Evolutionary conservation across 2,329 filamentous ascomycete genomes (phyloP), one percentile per base, ranked within the genome.

Genomic region (Fusarium armeniacum): DNA sequence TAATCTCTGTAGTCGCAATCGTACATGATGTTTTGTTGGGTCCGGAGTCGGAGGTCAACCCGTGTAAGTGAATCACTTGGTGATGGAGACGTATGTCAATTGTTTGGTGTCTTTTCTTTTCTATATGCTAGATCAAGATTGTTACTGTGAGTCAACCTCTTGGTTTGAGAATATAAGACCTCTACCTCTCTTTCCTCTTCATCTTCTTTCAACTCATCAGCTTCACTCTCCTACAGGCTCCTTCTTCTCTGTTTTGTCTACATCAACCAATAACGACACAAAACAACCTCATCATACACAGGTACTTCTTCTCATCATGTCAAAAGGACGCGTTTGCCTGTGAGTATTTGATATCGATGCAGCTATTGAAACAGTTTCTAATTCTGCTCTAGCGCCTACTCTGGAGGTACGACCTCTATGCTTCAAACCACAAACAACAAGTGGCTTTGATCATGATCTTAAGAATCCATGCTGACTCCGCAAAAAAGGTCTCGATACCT

Each of bases 401-500:
- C 59, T 41, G 59, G 59, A 64, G 65, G 65, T 64, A 68, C 20
- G 28, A 24, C 20, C 22, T 45, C 26, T 24, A 24, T 20, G 32
- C 24, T 30, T 22, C 22, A 33, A 41, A 41, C 13, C 36, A 18
- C 24, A 28, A 7, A n/a, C 22, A 22, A 45, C n/a, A 18, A 28
- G 15, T n/a, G 22, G 22, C 33, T 38, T 15, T 36, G 38, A 28
- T 41, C 20, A 28, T 47, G 38, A 16, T 26, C 43, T 24, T 35
- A 50, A 20, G 20, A 10, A 33, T 20, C 26, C 24, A 16, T 43
- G 30, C 62, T 62, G 35, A 66, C 40, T 30, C 13, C 15, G 11
- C 13, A 20, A 28, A 10, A 6, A 62, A 66, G 81, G 81, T 50
- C 78, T 83, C 20, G 81, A 83, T 64, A 83, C 81, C 53, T 79